Conservation (phyloP, 2,329 filamentous ascomycete species). For the Colletotrichum viniferum region DNA sequence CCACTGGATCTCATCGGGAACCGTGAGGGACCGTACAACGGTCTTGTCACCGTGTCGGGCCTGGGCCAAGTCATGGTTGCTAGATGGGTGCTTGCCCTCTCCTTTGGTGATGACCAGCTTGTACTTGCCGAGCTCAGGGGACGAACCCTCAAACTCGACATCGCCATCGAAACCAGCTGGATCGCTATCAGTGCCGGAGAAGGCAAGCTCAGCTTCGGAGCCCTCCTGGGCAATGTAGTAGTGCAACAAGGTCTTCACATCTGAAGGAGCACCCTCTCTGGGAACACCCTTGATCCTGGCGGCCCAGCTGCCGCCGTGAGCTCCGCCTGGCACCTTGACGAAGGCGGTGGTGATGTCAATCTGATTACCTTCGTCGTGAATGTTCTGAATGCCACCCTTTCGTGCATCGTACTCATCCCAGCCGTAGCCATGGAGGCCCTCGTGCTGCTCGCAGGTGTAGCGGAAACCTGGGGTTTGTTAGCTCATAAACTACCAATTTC, state of each 20-base stretch:
- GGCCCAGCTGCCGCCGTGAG: slow-evolving; percentile 89
- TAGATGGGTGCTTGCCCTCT: slow-evolving; percentile 61
- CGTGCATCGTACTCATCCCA: slow-evolving; percentile 97
- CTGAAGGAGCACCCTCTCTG: slow-evolving; percentile 67
- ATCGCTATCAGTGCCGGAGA: slow-evolving; percentile 55
- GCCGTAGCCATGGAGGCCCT: slow-evolving; percentile 92
- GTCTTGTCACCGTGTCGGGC: slow-evolving; percentile 78
- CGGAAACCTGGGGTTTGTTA: slow-evolving; percentile 70
- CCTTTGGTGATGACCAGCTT: slow-evolving; percentile 79
- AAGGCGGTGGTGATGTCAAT: slow-evolving; percentile 93
- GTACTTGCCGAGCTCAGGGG: slow-evolving; percentile 77
- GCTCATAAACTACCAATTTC: not conserved
- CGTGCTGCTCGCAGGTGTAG: slow-evolving; percentile 95
- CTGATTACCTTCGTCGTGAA: slow-evolving; percentile 86
- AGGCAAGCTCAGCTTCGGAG: slow-evolving; percentile 64
- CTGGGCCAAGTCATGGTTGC: slow-evolving; percentile 69
- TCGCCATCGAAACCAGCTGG: slow-evolving; percentile 57
- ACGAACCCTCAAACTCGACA: slow-evolving; percentile 74
- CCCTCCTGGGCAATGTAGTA: slow-evolving; percentile 87
- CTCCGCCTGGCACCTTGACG: slow-evolving; percentile 87
- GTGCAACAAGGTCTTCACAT: slow-evolving; percentile 77
- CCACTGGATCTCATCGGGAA: slow-evolving; percentile 77
- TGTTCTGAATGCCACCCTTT: slow-evolving; percentile 84
- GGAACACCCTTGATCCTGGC: slow-evolving; percentile 84
- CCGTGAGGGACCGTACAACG: slow-evolving; percentile 72